Evolutionary conservation across 768 basidiomycete genomes (phyloP), one percentile per base, ranked within the genome.

Genomic region (Hortiboletus campestris): DNA sequence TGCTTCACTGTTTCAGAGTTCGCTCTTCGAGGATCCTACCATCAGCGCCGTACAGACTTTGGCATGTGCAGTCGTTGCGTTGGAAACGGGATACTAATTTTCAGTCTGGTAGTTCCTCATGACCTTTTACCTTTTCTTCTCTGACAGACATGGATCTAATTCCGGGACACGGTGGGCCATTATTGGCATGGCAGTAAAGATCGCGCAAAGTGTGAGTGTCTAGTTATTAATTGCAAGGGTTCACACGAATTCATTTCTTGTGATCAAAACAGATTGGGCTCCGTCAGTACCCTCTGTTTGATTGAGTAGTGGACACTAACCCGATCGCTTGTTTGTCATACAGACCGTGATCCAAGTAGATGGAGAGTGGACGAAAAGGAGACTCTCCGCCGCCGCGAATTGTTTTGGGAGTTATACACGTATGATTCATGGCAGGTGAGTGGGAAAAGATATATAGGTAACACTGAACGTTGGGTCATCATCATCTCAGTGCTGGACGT

Each of bases 261-360:
- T 48, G 28, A 48, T 42, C 34, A 55, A 46, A 47, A 59, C 56
- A 88, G 86, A 86, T 88, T 72, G 86, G 86, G 29, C 78, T 88
- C 52, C 86, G 86, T 87, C 67, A 74, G 84, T 75, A 44, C 43
- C 46, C 19, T 41, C 20, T 19, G 12, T 31, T 46, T 29, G 19
- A 45, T 43, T 36, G 28, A 14, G 35, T 32, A 17, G 42, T 39
- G 25, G 36, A 9, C 44, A 34, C 60, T 62, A 36, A 61, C 49
- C 42, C 22, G 6, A 46, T 54, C 14, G 19, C 46, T 49, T 7
- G 36, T 49, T 48, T 34, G 11, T 56, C 20, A 32, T 39, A 56
- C 53, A 88, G 86, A 88, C 71, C 81, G 85, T 36, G 86, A 88
- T 68, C 84, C 83, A 56, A 84, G 84, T n/a, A 79, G 77, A 53